A percentile compares a stretch with the other conserved stretches of the same genome.
Evolutionary conservation across 164 flowering plant species (phyloP).

Genomic region (Hamamelis virginiana): DNA sequence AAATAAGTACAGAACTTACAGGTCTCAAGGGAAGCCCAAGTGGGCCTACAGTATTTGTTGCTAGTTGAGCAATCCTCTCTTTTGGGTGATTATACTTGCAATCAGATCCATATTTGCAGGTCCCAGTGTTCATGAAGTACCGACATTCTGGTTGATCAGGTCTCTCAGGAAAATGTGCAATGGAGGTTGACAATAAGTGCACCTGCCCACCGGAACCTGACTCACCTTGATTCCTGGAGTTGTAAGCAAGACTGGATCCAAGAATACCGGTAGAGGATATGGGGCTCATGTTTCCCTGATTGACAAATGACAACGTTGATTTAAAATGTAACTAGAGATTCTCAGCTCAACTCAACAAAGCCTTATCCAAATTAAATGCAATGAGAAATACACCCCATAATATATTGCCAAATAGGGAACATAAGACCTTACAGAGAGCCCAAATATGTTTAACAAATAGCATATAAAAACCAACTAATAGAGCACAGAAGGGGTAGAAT

Average conservation of each 20-base stretch:
- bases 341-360: too few relatives aligned
- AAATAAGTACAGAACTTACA: slow-evolving; percentile 40
- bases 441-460: too few relatives aligned
- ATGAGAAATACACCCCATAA: too few relatives aligned
- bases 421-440: too few relatives aligned
- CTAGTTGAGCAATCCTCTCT: slow-evolving; percentile 46
- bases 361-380: too few relatives aligned
- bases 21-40: slow-evolving; percentile 75
- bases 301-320: neutral
- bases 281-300: slow-evolving; percentile 47
- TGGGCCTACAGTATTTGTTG: slow-evolving; percentile 39
- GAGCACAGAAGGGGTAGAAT: too few relatives aligned
- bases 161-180: slow-evolving; percentile 55
- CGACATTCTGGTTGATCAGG: slow-evolving; percentile 86
- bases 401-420: neutral
- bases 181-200: slow-evolving; percentile 24
- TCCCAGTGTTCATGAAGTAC: slow-evolving; percentile 70
- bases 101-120: slow-evolving; percentile 75
- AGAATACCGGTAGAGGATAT: slow-evolving; percentile 33
- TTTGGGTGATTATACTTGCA: slow-evolving; percentile 86
- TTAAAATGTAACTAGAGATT: neutral
- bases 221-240: slow-evolving; percentile 38
- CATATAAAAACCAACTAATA: too few relatives aligned
- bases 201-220: slow-evolving; percentile 40
- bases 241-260: slow-evolving; percentile 38